Base-by-base conservation (phyloP, 1,284 basidiomycete species). In the Ustilago sp. region DNA sequence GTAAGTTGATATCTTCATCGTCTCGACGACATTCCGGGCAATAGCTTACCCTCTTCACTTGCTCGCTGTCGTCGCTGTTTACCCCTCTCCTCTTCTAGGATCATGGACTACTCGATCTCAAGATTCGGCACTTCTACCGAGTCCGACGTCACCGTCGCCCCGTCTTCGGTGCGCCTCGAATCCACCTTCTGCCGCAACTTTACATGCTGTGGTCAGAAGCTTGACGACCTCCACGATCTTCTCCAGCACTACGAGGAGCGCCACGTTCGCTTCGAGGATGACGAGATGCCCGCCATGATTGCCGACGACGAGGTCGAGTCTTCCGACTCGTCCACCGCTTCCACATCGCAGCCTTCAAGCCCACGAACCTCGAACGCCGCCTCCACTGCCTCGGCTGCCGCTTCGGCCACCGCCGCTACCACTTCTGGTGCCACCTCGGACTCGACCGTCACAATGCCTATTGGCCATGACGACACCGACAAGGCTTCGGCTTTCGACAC, bases 161-260 rank as follows among this genome's bases (percentile, higher is more conserved):
- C 83, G 2, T 84, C 83, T 4, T 83, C 83, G 0, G 74, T 78
- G 12, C 71, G 80, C 17, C 77, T 85, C 41, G 84, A 86, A 63
- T 79, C 81, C 17, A 85, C 83, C 12, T 86, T 86, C 60, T 86
- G 84, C 71, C 78, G 83, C 64, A 81, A 85, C 67, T 86, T 84
- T 65, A 80, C 79, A 36, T 86, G 84, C 62, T 86, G 84, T 51
- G 84, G 84, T 31, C 74, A 80, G 47, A 79, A 69, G 35, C 77
- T 86, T 47, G 83, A 80, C 35, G 83, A 86, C 54, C 68, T 86
- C 2, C 84, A 86, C 68, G 84, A 86, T 57, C 77, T 86, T 8
- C 77, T 86, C 9, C 83, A 85, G 55, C 84, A 86, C 63, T 86
- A 86, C 72, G 84, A 86, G 59, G 84, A 85, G 47, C 78, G 81